Percentiles rank a stretch among this genome's conserved stretches.
Evolutionary conservation across 345 rosid species (phyloP).

Genomic region (Alliaria petiolata): DNA sequence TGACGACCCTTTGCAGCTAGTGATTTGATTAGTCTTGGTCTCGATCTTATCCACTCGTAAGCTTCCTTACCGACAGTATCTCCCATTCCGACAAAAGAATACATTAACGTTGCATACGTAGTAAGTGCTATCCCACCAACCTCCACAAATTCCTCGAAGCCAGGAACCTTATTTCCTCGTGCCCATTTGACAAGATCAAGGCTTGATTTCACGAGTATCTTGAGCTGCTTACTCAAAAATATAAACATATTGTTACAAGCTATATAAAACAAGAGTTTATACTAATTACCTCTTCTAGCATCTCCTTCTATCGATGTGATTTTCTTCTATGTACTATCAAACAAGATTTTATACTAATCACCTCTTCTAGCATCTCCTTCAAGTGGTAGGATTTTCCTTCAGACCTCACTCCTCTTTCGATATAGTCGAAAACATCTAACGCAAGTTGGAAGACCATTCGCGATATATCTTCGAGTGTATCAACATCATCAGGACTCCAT

Average conservation of each 20-base stretch:
- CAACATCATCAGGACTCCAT: neutral
- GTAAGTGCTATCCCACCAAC: constrained; percentile 2
- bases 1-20: constrained; percentile 9
- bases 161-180: neutral
- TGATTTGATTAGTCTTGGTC: neutral
- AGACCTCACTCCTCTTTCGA: neutral
- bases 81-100: constrained; percentile 11
- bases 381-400: neutral
- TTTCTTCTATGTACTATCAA: too few species aligned
- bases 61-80: constrained; percentile 2
- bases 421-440: neutral
- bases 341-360: neutral
- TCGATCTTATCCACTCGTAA: constrained; percentile 4
- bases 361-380: constrained; percentile 18
- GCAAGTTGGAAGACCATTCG: neutral
- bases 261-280: too few species aligned
- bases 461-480: neutral
- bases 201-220: neutral
- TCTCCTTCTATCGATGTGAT: too few species aligned
- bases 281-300: too few species aligned
- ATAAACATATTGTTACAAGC: neutral
- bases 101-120: neutral
- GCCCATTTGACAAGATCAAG: constrained; percentile 5
- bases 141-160: neutral
- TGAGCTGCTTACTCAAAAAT: neutral